Percentiles rank a stretch among this genome's conserved stretches.
These are phyloP conservation scores for Stagonosporopsis vannaccii DNA, from an alignment of 2,329 filamentous ascomycete species.

Conservation along the genomic window DNA sequence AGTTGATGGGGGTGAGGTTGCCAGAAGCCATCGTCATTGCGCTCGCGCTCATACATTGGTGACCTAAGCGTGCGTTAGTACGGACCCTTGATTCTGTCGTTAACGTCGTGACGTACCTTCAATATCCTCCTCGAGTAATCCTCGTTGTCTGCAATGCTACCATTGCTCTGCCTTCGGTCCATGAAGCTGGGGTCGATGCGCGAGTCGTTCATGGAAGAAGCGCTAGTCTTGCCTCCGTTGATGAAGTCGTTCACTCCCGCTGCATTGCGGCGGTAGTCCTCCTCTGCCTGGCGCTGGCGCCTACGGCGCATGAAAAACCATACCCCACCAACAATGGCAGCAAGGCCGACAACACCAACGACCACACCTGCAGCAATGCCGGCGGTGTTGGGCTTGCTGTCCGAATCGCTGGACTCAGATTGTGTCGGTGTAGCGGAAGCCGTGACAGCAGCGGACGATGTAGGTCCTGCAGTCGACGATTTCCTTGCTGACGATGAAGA, in stretches of 20 bases:
- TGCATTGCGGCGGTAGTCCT: constrained; percentile 82
- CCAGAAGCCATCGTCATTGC: constrained; percentile 21
- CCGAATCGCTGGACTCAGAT: constrained; percentile 28
- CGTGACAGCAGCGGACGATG: constrained; percentile 27
- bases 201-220: constrained; percentile 77
- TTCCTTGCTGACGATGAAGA: constrained; percentile 29
- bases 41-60: constrained; percentile 46
- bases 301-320: constrained; percentile 79
- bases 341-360: constrained; percentile 76
- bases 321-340: constrained; percentile 69
- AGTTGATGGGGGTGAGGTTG: constrained; percentile 13
- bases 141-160: constrained; percentile 95
- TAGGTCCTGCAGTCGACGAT: constrained; percentile 27
- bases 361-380: constrained; percentile 89
- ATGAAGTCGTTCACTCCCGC: constrained; percentile 78
- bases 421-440: constrained; percentile 52
- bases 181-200: constrained; percentile 85
- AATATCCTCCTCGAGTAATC: constrained; percentile 96
- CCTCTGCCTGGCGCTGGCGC: constrained; percentile 78
- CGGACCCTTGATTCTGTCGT: constrained; percentile 1
- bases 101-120: constrained; percentile 66
- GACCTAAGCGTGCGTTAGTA: constrained; percentile 37
- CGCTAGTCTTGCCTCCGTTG: constrained; percentile 68
- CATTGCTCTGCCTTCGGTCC: constrained; percentile 85
- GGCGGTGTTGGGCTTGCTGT: constrained; percentile 68